A percentile compares a stretch with the other conserved stretches of the same genome.
These are phyloP conservation scores for Cordyceps cicadae DNA, from an alignment of 2,329 filamentous ascomycete species.

Conservation along the genomic window DNA sequence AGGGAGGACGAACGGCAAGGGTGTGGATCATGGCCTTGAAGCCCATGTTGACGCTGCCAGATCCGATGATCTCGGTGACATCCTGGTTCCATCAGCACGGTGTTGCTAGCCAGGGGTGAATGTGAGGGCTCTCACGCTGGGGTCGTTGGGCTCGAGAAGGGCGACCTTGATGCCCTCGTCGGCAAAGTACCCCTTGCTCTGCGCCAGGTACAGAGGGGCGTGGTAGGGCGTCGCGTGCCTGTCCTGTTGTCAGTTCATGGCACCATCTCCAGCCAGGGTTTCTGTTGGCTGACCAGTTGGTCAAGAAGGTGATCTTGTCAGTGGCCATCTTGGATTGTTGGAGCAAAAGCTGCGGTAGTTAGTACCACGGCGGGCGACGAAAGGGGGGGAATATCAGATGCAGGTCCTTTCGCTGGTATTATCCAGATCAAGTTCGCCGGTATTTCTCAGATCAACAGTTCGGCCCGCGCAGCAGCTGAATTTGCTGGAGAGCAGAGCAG, in stretches of 20 bases:
- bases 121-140: conserved; percentile 43
- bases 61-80: conserved; percentile 74
- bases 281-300: conserved; percentile 60
- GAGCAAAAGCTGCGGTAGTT: conserved; percentile 37
- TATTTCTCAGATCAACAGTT: conserved; percentile 61
- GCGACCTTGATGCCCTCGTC: conserved; percentile 72
- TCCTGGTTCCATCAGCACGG: conserved; percentile 37
- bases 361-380: conserved; percentile 31
- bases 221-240: conserved; percentile 80
- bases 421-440: conserved; percentile 80
- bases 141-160: conserved; percentile 70
- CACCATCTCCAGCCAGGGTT: not conserved
- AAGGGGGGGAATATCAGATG: conserved; percentile 49
- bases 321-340: conserved; percentile 58
- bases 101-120: not conserved
- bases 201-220: conserved; percentile 67
- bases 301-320: conserved; percentile 78
- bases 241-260: conserved; percentile 13
- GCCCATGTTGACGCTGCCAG: conserved; percentile 66
- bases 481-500: not conserved
- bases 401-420: conserved; percentile 85
- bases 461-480: not conserved
- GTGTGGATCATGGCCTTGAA: conserved; percentile 84
- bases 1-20: conserved; percentile 43
- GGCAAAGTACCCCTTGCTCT: conserved; percentile 66